Percentiles rank a stretch among this genome's conserved stretches.
Conservation (phyloP, 148 eudicot genomes). For the Cornus suecica region DNA sequence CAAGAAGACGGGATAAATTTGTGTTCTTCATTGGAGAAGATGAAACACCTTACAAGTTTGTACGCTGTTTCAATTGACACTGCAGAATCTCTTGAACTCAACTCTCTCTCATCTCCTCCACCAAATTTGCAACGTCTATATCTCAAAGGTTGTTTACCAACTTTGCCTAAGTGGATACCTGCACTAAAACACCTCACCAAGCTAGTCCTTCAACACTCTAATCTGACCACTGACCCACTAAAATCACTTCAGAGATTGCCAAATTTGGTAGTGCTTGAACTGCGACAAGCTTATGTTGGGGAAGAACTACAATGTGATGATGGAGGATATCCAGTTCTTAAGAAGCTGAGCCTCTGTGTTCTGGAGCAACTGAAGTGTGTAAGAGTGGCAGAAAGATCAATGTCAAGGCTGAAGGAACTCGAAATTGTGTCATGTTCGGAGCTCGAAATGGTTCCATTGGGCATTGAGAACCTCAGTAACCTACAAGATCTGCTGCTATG, state of each 20-base stretch:
- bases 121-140: conserved; percentile 10
- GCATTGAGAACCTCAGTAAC: conserved; percentile 15
- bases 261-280: conserved; percentile 14
- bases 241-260: conserved; percentile 11
- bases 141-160: conserved; percentile 1
- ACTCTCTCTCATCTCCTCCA: conserved; percentile 7
- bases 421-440: conserved; percentile 1
- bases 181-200: background rate
- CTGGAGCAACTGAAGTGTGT: background rate
- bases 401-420: conserved; percentile 4
- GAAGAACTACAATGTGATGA: conserved; percentile 6
- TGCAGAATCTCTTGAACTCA: conserved; percentile 4
- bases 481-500: background rate
- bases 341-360: background rate
- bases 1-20: conserved; percentile 9
- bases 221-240: conserved; percentile 7
- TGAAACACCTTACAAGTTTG: conserved; percentile 11
- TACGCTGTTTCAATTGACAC: conserved; percentile 9
- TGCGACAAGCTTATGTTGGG: conserved; percentile 12
- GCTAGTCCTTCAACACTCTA: conserved; percentile 12
- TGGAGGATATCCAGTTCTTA: conserved; percentile 15
- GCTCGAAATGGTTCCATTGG: conserved; percentile 14
- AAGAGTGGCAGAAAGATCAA: conserved; percentile 8
- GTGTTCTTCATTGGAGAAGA: conserved; percentile 15
- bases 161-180: conserved; percentile 11